Conservation (phyloP, 2,329 filamentous ascomycete species). For the Microcyclospora tardicrescens region DNA sequence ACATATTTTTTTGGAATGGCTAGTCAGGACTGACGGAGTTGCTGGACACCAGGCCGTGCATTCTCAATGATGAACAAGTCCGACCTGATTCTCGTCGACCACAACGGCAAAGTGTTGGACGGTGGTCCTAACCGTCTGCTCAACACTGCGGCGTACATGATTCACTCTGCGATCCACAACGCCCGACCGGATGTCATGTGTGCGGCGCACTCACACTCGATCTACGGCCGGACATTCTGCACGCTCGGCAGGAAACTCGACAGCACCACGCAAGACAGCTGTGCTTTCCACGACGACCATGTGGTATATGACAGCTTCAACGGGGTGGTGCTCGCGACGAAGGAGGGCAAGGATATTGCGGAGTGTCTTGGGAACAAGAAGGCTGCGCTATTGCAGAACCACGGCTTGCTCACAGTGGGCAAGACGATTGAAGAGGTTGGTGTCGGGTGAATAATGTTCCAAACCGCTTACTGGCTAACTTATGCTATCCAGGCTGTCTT, state of each 20-base stretch:
- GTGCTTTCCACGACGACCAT: constrained; percentile 30
- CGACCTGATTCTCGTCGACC: constrained; percentile 34
- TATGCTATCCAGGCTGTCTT: constrained; percentile 19
- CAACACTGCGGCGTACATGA: constrained; percentile 36
- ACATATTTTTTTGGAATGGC: neutral
- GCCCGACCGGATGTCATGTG: constrained; percentile 33
- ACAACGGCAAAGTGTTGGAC: constrained; percentile 30
- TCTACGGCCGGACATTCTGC: constrained; percentile 32
- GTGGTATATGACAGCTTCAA: constrained; percentile 33
- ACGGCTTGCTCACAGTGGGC: constrained; percentile 34
- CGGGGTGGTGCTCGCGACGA: constrained; percentile 32
- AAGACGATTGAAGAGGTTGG: constrained; percentile 27
- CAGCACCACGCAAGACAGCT: constrained; percentile 32
- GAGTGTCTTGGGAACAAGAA: constrained; percentile 28
- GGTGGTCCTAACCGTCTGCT: constrained; percentile 27
- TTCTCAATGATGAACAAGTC: constrained; percentile 32
- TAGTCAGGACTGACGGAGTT: neutral
- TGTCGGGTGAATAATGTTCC: neutral
- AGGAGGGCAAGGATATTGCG: constrained; percentile 35
- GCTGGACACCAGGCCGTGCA: constrained; percentile 18
- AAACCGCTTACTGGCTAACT: neutral
- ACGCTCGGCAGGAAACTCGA: constrained; percentile 31
- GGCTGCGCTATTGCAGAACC: constrained; percentile 31
- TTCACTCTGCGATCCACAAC: constrained; percentile 30
- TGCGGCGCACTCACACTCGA: constrained; percentile 33